Evolutionary conservation across 2,329 filamentous ascomycete species (phyloP).

Genomic region (Trichophyton simii): DNA sequence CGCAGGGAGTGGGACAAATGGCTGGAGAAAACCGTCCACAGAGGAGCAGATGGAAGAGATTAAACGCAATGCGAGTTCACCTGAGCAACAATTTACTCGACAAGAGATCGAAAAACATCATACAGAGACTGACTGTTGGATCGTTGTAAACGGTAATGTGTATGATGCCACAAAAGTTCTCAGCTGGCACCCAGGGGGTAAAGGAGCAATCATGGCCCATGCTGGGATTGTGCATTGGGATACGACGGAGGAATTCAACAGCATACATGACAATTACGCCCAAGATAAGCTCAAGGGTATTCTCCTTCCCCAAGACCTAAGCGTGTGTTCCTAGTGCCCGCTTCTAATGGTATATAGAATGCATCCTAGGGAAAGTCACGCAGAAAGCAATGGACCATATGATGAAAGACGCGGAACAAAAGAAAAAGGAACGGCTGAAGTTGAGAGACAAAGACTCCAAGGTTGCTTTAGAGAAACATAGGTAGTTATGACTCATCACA

Average conservation of each 20-base stretch:
- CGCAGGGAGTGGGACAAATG: constrained; percentile 32
- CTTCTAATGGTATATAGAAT: constrained; percentile 27
- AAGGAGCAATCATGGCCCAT: constrained; percentile 37
- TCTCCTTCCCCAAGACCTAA: background rate
- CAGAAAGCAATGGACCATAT: constrained; percentile 39
- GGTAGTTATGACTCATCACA: constrained; percentile 7
- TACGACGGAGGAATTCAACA: constrained; percentile 39
- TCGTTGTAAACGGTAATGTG: constrained; percentile 42
- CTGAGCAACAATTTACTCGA: constrained; percentile 41
- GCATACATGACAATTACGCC: constrained; percentile 41
- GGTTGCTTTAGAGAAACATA: constrained; percentile 28
- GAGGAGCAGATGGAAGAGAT: constrained; percentile 35
- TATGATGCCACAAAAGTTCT: constrained; percentile 40
- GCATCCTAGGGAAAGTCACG: constrained; percentile 38
- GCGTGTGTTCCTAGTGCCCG: background rate
- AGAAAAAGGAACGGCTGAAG: constrained; percentile 27
- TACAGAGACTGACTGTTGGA: constrained; percentile 39
- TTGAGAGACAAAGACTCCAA: constrained; percentile 19
- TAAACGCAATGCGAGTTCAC: constrained; percentile 34
- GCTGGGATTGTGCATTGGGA: constrained; percentile 40
- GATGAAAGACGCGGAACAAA: constrained; percentile 32
- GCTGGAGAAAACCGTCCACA: constrained; percentile 41
- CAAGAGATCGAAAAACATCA: constrained; percentile 43
- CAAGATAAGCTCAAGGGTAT: constrained; percentile 37
- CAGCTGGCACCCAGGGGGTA: constrained; percentile 40